Conservation (phyloP, 208 protist genomes). For the Acanthamoeba castellanii region DNA sequence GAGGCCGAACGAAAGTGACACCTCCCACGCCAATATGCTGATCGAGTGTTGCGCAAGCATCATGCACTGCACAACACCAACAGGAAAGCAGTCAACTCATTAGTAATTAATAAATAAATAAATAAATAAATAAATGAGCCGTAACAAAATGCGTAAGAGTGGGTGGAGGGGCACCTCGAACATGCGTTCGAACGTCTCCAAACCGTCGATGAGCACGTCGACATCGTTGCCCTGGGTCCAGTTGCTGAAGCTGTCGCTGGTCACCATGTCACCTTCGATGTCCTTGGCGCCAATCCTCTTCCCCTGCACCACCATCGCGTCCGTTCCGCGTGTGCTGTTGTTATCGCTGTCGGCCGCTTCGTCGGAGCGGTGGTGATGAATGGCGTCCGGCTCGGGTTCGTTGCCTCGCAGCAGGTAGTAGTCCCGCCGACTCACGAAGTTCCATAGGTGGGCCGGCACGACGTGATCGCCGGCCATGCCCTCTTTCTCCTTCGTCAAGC, state of each 20-base stretch:
- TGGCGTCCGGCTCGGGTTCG: neutral
- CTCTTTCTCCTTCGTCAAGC: constrained; percentile 76
- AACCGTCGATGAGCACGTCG: constrained; percentile 87
- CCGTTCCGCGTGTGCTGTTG: neutral
- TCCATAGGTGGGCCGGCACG: constrained; percentile 31
- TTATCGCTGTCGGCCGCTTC: neutral
- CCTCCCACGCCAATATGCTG: constrained; percentile 86
- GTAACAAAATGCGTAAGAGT: too few species aligned
- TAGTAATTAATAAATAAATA: constrained; percentile 1
- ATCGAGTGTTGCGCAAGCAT: constrained; percentile 85
- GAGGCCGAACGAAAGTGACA: constrained; percentile 86
- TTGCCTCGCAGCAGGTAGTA: constrained; percentile 68
- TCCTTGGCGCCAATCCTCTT: neutral
- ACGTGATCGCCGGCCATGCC: constrained; percentile 15
- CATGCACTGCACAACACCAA: constrained; percentile 74
- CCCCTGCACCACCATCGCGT: neutral
- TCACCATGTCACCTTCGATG: constrained; percentile 61
- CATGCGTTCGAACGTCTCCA: constrained; percentile 85
- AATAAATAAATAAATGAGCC: neutral
- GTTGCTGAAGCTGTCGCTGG: constrained; percentile 74
- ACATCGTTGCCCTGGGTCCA: constrained; percentile 80
- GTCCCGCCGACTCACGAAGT: constrained; percentile 34
- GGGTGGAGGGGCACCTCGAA: constrained; percentile 75
- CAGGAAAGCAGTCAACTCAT: neutral
- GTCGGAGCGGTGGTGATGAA: neutral